Evolutionary conservation across 108 stramenopile genomes (phyloP).

Genomic region (Seminavis robusta): DNA sequence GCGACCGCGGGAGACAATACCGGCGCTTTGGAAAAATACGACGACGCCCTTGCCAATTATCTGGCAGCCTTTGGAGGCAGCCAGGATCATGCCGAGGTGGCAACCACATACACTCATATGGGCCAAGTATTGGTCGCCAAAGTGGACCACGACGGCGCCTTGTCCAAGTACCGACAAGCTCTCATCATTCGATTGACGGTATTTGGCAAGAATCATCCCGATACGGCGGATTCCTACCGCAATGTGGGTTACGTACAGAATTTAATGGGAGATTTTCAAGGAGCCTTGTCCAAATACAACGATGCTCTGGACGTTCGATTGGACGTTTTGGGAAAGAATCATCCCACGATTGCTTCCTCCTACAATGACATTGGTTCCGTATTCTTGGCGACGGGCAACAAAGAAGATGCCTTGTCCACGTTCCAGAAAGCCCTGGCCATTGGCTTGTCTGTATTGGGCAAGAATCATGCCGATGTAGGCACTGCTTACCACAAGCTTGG

Average conservation of each 20-base stretch:
- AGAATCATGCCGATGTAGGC: slow-evolving; percentile 44
- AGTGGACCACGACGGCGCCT: slow-evolving; percentile 36
- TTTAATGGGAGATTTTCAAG: slow-evolving; percentile 35
- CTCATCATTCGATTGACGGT: slow-evolving; percentile 31
- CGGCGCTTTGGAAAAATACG: slow-evolving; percentile 33
- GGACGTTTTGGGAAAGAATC: slow-evolving; percentile 36
- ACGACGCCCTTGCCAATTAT: slow-evolving; percentile 32
- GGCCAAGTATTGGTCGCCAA: slow-evolving; percentile 29
- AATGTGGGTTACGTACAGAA: slow-evolving; percentile 26
- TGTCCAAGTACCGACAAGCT: slow-evolving; percentile 32
- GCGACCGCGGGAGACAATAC: slow-evolving; percentile 39
- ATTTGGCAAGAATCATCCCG: slow-evolving; percentile 38
- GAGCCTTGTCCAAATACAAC: slow-evolving; percentile 30
- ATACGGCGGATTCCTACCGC: slow-evolving; percentile 26
- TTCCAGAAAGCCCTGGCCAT: slow-evolving; percentile 36
- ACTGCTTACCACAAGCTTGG: slow-evolving; percentile 22
- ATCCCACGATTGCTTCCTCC: slow-evolving; percentile 22
- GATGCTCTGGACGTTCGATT: slow-evolving; percentile 36
- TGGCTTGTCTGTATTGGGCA: slow-evolving; percentile 27
- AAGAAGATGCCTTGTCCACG: slow-evolving; percentile 31
- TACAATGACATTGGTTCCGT: slow-evolving; percentile 41
- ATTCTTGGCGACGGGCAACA: too few species aligned
- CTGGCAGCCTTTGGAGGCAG: slow-evolving; percentile 32
- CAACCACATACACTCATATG: slow-evolving; percentile 18
- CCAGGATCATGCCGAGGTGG: slow-evolving; percentile 45